Evolutionary conservation across 2,329 filamentous ascomycete species (phyloP).

Genomic region (Colletotrichum nymphaeae): DNA sequence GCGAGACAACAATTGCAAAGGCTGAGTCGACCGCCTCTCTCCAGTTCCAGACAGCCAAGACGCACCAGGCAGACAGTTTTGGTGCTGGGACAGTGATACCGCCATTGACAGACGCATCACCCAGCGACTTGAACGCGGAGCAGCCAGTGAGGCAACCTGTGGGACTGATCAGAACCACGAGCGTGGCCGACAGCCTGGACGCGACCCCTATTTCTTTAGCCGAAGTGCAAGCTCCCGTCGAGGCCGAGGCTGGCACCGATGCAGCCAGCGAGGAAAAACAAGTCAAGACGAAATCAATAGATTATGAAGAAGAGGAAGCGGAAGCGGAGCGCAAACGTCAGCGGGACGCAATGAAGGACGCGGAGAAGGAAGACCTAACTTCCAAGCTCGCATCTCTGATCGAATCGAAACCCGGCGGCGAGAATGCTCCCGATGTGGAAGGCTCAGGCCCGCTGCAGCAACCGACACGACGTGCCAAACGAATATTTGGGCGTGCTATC

Average conservation of each 20-base stretch:
- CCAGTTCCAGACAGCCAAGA: constrained; percentile 56
- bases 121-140: constrained; percentile 52
- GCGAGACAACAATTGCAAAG: constrained; percentile 22
- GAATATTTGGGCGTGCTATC: constrained; percentile 68
- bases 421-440: constrained; percentile 34
- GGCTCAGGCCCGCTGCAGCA: constrained; percentile 22
- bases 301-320: constrained; percentile 21
- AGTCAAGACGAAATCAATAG: constrained; percentile 18
- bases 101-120: constrained; percentile 55
- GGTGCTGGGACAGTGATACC: constrained; percentile 42
- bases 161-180: constrained; percentile 8
- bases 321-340: constrained; percentile 35
- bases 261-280: constrained; percentile 22
- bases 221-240: background rate
- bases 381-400: constrained; percentile 57
- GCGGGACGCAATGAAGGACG: constrained; percentile 41
- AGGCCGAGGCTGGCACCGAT: background rate
- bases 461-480: constrained; percentile 45
- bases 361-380: constrained; percentile 54
- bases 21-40: constrained; percentile 45
- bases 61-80: constrained; percentile 46
- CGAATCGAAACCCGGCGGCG: constrained; percentile 41
- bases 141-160: background rate
- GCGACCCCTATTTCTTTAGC: constrained; percentile 15
- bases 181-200: constrained; percentile 31